Percentiles rank a stretch among this genome's conserved stretches.
Evolutionary conservation across 257 asterid genomes (phyloP).

Genomic region (Coffea canephora): DNA sequence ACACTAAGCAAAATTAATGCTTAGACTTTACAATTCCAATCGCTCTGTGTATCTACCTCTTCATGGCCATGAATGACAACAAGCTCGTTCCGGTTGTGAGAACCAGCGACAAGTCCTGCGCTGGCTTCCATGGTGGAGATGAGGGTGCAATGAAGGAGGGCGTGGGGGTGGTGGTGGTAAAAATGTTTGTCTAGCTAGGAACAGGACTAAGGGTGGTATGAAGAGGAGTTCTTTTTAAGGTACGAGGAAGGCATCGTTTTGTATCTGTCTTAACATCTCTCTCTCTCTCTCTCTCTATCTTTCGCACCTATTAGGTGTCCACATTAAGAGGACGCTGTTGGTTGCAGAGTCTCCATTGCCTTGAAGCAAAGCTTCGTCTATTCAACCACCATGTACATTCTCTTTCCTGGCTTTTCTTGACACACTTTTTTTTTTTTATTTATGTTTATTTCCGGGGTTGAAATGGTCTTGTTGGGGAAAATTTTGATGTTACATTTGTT

Average conservation of each 20-base stretch:
- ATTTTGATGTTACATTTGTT: background rate
- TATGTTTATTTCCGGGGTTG: background rate
- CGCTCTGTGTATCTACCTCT: conserved; percentile 49
- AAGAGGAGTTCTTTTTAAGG: conserved; percentile 45
- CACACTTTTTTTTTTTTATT: background rate
- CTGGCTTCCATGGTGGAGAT: conserved; percentile 72
- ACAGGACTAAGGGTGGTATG: conserved; percentile 25
- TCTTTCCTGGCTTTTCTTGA: conserved; percentile 21
- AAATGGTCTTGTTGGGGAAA: too few relatives aligned
- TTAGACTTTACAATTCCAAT: background rate
- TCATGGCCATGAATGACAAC: conserved; percentile 96
- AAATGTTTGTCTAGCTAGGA: conserved; percentile 5
- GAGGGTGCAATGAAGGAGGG: conserved; percentile 6
- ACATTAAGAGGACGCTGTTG: conserved; percentile 40
- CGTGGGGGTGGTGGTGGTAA: conserved; percentile 18
- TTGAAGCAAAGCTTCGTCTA: conserved; percentile 60
- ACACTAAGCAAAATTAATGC: background rate
- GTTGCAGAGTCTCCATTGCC: conserved; percentile 96
- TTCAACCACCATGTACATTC: conserved; percentile 47
- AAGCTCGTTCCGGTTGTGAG: conserved; percentile 94
- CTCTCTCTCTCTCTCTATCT: conserved; percentile 28
- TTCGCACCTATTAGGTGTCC: conserved; percentile 51
- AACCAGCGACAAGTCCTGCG: conserved; percentile 96
- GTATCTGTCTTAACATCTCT: conserved; percentile 35
- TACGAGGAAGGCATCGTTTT: conserved; percentile 27